Conservation (phyloP, 192 early-diverging fungal genomes). For the Chytriomyces hyalinus region DNA sequence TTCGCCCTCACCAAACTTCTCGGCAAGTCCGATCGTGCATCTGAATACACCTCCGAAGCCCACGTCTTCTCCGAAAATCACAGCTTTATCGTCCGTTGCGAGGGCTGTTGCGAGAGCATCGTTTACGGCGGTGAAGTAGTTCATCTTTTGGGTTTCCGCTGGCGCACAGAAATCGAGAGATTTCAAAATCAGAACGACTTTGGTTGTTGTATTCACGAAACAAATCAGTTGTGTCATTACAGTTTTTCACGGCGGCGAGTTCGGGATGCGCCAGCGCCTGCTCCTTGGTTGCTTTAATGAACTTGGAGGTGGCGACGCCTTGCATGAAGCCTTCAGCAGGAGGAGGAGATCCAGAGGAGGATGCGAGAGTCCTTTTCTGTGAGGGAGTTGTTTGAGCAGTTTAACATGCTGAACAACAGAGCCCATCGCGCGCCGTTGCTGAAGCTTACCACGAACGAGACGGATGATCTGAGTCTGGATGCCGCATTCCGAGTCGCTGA, state of each 20-base stretch:
- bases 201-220: background rate
- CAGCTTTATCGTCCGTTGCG: slow-evolving; percentile 84
- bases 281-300: slow-evolving; percentile 77
- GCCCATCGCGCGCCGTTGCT: no score
- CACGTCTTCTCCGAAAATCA: slow-evolving; percentile 97
- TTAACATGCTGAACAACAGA: no score
- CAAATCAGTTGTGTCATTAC: slow-evolving; percentile 25
- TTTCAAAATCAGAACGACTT: no score
- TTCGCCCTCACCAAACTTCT: slow-evolving; percentile 75
- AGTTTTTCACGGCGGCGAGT: slow-evolving; percentile 60
- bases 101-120: slow-evolving; percentile 90
- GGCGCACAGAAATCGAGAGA: background rate
- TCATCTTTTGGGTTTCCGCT: slow-evolving; percentile 85
- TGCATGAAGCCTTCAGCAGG: slow-evolving; percentile 83
- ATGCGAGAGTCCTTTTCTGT: background rate
- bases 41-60: slow-evolving; percentile 97
- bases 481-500: no score
- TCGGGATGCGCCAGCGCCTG: slow-evolving; percentile 73
- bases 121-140: slow-evolving; percentile 93
- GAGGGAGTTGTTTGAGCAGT: no score
- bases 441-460: no score
- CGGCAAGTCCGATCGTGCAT: slow-evolving; percentile 86
- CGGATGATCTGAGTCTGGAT: no score
- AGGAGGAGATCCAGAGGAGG: slow-evolving; percentile 38
- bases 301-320: slow-evolving; percentile 80